These are phyloP conservation scores for Yamadazyma sp. DNA, from an alignment of 1,139 yeast species.

Conservation along the genomic window DNA sequence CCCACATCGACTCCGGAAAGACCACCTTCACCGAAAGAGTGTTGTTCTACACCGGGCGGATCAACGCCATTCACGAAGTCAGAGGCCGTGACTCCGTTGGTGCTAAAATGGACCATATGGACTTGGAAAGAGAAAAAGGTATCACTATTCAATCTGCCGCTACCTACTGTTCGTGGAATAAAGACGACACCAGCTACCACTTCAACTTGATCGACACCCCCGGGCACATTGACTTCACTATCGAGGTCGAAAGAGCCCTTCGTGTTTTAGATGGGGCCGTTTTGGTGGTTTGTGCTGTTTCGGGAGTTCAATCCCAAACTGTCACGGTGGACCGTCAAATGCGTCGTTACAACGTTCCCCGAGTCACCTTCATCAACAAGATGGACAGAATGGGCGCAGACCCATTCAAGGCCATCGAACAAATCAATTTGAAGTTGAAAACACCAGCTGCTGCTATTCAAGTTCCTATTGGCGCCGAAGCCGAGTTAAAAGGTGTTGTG, in stretches of 20 bases:
- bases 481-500: conserved; percentile 80
- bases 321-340: conserved; percentile 98
- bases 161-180: conserved; percentile 95
- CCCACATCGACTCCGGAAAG: conserved; percentile 86
- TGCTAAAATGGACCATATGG: conserved; percentile 93
- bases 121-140: conserved; percentile 93
- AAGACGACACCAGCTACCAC: conserved; percentile 67
- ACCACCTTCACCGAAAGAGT: conserved; percentile 96
- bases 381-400: conserved; percentile 99
- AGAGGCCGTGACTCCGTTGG: conserved; percentile 98
- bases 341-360: conserved; percentile 97
- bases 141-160: conserved; percentile 99
- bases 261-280: conserved; percentile 98
- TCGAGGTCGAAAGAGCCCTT: conserved; percentile 96
- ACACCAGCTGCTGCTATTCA: conserved; percentile 97
- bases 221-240: conserved; percentile 97
- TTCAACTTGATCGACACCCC: conserved; percentile 96
- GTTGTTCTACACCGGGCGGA: conserved; percentile 92
- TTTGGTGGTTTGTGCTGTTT: conserved; percentile 94
- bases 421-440: conserved; percentile 79
- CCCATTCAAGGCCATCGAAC: conserved; percentile 93
- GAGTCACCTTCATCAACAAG: conserved; percentile 93
- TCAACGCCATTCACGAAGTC: conserved; percentile 96
- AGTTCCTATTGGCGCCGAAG: conserved; percentile 95
- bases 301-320: conserved; percentile 98